phyloP scores from a whole-genome alignment of 768 basidiomycete genomes.

The Coprinopsis cinerea region DNA sequence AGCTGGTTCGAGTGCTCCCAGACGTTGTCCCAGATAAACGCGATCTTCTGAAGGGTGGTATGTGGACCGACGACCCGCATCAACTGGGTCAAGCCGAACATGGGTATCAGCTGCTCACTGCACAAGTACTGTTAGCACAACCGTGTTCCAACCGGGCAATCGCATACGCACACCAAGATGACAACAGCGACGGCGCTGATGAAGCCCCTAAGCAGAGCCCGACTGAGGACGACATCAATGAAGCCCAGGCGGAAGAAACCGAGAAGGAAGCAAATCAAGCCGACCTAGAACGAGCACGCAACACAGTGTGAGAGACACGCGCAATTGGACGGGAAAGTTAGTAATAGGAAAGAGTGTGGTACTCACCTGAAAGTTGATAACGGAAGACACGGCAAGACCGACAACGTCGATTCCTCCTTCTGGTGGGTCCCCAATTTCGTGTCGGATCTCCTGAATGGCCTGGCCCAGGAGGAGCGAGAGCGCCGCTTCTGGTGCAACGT shows the following conservation, averaged over 20 bases:
- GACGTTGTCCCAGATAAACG: conserved; percentile 63
- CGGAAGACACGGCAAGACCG: conserved; percentile 66
- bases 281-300: conserved; percentile 54
- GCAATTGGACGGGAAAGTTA: not conserved
- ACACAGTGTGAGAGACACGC: not conserved
- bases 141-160: not conserved
- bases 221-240: conserved; percentile 88
- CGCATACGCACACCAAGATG: conserved; percentile 64
- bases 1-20: conserved; percentile 52
- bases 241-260: conserved; percentile 89
- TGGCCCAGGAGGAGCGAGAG: conserved; percentile 85
- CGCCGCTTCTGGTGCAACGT: conserved; percentile 86
- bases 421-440: conserved; percentile 36
- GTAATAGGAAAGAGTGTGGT: not conserved
- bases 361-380: conserved; percentile 76
- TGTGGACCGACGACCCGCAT: conserved; percentile 52
- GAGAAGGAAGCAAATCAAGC: conserved; percentile 77
- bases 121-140: conserved; percentile 8
- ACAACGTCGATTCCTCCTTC: conserved; percentile 42
- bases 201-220: conserved; percentile 84
- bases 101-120: conserved; percentile 83
- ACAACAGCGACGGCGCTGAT: conserved; percentile 81
- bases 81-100: conserved; percentile 72
- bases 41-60: conserved; percentile 68
- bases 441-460: conserved; percentile 66